phyloP scores from a whole-genome alignment of 345 rosid species.

The Salix viminalis region DNA sequence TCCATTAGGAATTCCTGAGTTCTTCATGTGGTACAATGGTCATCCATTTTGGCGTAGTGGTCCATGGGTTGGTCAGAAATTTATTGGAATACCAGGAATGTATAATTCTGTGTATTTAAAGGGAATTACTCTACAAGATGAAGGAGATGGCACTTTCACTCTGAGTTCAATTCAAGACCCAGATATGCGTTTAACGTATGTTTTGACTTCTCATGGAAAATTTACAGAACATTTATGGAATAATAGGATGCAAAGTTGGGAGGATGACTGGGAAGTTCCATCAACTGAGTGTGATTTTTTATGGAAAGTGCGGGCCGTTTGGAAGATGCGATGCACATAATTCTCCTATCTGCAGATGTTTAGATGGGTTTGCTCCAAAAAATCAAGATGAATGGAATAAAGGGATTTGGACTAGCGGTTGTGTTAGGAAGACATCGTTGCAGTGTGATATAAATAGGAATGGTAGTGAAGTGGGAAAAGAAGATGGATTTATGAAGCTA shows the following conservation, averaged over 20 bases:
- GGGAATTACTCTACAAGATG: too few species aligned
- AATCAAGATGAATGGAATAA: constrained; percentile 19
- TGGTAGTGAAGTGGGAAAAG: constrained; percentile 5
- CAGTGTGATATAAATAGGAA: constrained; percentile 11
- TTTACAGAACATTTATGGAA: not conserved
- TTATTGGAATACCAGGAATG: too few species aligned
- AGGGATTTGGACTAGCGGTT: constrained; percentile 32
- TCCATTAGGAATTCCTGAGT: too few species aligned
- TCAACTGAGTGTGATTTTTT: constrained; percentile 12
- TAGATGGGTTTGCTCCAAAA: constrained; percentile 8
- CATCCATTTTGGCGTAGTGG: too few species aligned
- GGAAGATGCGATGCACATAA: constrained; percentile 9
- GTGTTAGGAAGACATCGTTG: constrained; percentile 17
- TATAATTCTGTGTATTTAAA: accelerated
- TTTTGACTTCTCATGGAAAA: not conserved
- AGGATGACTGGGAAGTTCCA: not conserved
- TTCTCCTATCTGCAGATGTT: constrained; percentile 16
- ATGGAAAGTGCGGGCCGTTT: constrained; percentile 27
- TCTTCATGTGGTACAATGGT: too few species aligned
- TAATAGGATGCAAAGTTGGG: not conserved
- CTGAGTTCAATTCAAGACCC: too few species aligned
- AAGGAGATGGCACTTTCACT: too few species aligned
- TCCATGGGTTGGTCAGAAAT: too few species aligned
- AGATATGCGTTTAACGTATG: accelerated
- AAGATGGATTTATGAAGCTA: constrained; percentile 22